A percentile compares a stretch with the other conserved stretches of the same genome.
These are phyloP conservation scores for Lepidium aucheri DNA, from an alignment of 345 rosid species.

Conservation along the genomic window DNA sequence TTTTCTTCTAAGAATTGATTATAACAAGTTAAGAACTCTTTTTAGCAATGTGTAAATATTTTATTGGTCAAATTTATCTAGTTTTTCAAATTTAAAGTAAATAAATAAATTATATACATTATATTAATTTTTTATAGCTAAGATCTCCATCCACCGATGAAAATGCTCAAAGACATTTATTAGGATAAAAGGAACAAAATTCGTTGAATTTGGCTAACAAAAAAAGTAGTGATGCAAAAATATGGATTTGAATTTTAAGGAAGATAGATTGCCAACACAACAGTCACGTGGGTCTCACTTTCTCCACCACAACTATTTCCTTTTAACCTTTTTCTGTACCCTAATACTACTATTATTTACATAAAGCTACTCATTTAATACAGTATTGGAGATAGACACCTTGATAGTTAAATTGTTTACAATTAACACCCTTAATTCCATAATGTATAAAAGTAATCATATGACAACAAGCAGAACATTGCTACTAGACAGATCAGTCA, in stretches of 20 bases:
- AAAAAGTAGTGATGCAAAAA: conserved; percentile 15
- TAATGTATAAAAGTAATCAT: too few species aligned
- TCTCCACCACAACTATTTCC: neutral
- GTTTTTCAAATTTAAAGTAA: too few species aligned
- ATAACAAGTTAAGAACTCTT: too few species aligned
- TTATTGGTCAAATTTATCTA: too few species aligned
- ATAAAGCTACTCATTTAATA: neutral
- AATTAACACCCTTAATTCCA: too few species aligned
- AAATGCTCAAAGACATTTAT: neutral
- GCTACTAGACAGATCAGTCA: too few species aligned
- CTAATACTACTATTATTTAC: neutral
- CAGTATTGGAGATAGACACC: neutral
- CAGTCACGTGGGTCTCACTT: conserved; percentile 4
- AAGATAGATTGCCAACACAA: conserved; percentile 22
- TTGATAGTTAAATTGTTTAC: neutral
- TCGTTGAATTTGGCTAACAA: neutral
- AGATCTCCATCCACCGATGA: too few species aligned
- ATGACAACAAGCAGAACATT: too few species aligned
- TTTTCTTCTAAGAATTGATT: too few species aligned
- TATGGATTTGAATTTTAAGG: conserved; percentile 20
- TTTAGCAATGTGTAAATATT: too few species aligned
- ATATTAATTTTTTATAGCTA: too few species aligned
- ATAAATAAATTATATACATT: too few species aligned
- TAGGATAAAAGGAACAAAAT: neutral
- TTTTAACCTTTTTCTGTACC: neutral